Evolutionary conservation across 257 asterid genomes (phyloP).

Genomic region (Apocynum venetum): DNA sequence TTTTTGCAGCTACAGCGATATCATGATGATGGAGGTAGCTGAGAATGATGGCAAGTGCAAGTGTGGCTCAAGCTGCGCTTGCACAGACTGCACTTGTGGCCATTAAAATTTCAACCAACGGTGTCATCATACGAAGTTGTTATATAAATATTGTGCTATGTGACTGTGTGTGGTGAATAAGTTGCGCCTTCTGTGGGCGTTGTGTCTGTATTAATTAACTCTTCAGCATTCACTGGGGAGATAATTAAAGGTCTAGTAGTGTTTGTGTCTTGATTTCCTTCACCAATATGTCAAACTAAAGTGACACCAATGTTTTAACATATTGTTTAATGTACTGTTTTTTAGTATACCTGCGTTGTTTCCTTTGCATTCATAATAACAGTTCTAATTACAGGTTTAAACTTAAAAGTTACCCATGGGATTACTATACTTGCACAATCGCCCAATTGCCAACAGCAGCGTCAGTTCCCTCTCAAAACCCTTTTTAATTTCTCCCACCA

Average conservation of each 20-base stretch:
- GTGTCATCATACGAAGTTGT: too few species aligned
- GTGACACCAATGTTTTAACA: neutral
- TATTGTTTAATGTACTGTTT: too few species aligned
- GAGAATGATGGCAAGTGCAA: constrained; percentile 62
- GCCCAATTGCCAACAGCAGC: too few species aligned
- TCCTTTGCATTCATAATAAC: too few species aligned
- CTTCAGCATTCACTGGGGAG: neutral
- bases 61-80: constrained; percentile 64
- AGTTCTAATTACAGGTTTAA: too few species aligned
- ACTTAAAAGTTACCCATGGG: too few species aligned
- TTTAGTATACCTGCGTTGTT: too few species aligned
- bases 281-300: neutral
- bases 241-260: neutral
- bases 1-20: constrained; percentile 44
- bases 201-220: neutral
- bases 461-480: too few species aligned
- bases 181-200: neutral
- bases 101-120: constrained; percentile 13
- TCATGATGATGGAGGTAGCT: constrained; percentile 30
- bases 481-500: too few species aligned
- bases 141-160: neutral
- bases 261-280: constrained; percentile 2
- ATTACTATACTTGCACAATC: too few species aligned
- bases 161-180: neutral
- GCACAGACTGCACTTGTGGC: constrained; percentile 57